A percentile compares a stretch with the other conserved stretches of the same genome.
phyloP scores from a whole-genome alignment of 116 monocot species.

The Posidonia oceanica region DNA sequence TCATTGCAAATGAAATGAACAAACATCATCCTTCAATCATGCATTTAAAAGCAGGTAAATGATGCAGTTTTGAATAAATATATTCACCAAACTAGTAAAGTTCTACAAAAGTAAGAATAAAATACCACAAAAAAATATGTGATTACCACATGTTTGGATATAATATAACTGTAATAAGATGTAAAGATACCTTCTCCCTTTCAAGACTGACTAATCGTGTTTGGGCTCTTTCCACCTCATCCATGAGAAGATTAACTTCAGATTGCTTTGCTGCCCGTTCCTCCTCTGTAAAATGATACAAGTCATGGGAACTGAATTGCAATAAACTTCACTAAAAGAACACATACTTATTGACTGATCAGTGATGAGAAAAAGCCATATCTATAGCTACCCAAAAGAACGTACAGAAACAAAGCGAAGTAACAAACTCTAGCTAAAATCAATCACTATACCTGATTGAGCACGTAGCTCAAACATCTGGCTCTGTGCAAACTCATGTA shows the following conservation, averaged over 20 bases:
- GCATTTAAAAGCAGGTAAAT: no score
- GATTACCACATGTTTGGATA: no score
- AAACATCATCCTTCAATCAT: no score
- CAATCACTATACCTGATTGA: slow-evolving; percentile 58
- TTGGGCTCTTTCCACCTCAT: slow-evolving; percentile 98
- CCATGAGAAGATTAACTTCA: slow-evolving; percentile 90
- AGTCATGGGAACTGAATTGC: not conserved
- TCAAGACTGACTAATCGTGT: slow-evolving; percentile 77
- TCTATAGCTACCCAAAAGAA: no score
- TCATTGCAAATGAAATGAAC: no score
- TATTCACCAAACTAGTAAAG: no score
- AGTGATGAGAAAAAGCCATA: no score
- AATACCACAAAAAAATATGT: no score
- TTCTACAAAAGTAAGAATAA: no score
- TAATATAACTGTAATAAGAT: not conserved
- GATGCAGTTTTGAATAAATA: no score
- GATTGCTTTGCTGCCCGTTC: slow-evolving; percentile 85
- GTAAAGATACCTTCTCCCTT: slow-evolving; percentile 74
- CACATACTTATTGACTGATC: no score
- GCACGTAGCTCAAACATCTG: slow-evolving; percentile 92
- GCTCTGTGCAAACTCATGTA: slow-evolving; percentile 90
- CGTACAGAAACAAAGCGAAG: not conserved
- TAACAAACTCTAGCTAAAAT: not conserved
- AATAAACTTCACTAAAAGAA: not conserved
- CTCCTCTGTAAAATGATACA: slow-evolving; percentile 50